Percentiles rank a stretch among this genome's conserved stretches.
phyloP scores from a whole-genome alignment of 495 filamentous ascomycete species.

The Penicillium fimorum region DNA sequence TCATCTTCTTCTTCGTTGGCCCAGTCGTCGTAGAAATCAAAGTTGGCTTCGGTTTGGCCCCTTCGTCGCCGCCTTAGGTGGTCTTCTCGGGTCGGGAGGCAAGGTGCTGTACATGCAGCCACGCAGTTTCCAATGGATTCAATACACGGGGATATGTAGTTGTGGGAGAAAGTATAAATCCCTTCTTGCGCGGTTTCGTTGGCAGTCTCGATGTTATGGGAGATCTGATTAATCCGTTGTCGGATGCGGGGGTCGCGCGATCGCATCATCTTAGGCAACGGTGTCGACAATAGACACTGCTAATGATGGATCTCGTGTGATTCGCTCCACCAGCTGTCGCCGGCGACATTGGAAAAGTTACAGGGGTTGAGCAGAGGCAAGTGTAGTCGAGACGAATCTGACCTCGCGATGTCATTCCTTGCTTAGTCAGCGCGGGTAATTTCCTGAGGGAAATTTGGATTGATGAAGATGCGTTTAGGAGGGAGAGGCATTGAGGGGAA shows the following conservation, averaged over 20 bases:
- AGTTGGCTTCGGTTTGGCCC: constrained; percentile 74
- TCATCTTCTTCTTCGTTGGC: constrained; percentile 68
- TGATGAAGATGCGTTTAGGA: neutral
- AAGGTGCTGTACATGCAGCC: constrained; percentile 66
- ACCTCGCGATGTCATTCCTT: constrained; percentile 21
- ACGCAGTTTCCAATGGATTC: constrained; percentile 62
- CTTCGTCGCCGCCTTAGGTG: constrained; percentile 65
- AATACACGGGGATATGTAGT: constrained; percentile 82
- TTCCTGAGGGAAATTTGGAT: constrained; percentile 2
- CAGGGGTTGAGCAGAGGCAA: neutral
- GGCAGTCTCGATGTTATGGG: constrained; percentile 86
- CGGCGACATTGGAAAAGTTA: constrained; percentile 10
- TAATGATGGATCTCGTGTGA: neutral
- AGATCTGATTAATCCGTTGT: constrained; percentile 89
- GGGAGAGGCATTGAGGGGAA: neutral
- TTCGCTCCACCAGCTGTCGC: constrained; percentile 18
- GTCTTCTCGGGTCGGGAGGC: constrained; percentile 71
- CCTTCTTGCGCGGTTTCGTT: constrained; percentile 87
- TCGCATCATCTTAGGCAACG: constrained; percentile 49
- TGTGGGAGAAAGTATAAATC: constrained; percentile 83
- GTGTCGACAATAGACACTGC: neutral
- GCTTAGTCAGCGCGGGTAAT: constrained; percentile 30
- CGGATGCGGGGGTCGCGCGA: constrained; percentile 89
- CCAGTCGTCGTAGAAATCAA: constrained; percentile 99
- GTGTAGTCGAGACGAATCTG: constrained; percentile 3